Conservation (phyloP, 1,139 yeast species). For the Ashbya aceris region DNA sequence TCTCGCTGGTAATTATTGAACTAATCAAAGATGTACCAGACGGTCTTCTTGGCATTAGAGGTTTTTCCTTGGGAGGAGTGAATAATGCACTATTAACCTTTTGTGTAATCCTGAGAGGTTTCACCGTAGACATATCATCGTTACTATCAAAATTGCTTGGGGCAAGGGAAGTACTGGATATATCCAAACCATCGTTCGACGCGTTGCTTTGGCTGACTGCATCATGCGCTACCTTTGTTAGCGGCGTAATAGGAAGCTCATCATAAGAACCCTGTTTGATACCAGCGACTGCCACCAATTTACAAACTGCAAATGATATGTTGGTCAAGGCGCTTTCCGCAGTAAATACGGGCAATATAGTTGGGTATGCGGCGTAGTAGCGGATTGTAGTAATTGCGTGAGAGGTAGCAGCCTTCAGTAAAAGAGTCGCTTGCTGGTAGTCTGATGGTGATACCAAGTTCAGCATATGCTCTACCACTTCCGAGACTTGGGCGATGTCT, state of each 20-base stretch:
- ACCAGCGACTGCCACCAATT: slow-evolving; percentile 50
- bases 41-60: slow-evolving; percentile 19
- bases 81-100: slow-evolving; percentile 17
- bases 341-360: slow-evolving; percentile 59
- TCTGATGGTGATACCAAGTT: slow-evolving; percentile 17
- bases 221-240: not conserved
- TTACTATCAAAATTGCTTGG: not conserved
- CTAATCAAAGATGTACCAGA: slow-evolving; percentile 26
- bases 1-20: slow-evolving; percentile 14
- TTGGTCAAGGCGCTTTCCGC: slow-evolving; percentile 76
- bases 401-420: slow-evolving; percentile 61
- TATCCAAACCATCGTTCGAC: not conserved
- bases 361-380: slow-evolving; percentile 58
- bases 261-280: slow-evolving; percentile 26
- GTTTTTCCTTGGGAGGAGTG: slow-evolving; percentile 10
- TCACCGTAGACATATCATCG: slow-evolving; percentile 27
- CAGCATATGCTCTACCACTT: slow-evolving; percentile 38
- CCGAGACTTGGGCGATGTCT: slow-evolving; percentile 44
- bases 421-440: slow-evolving; percentile 19
- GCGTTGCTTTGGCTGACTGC: not conserved
- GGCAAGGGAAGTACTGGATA: not conserved
- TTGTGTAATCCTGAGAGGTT: slow-evolving; percentile 30
- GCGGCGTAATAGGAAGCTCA: slow-evolving; percentile 1
- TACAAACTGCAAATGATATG: slow-evolving; percentile 63
- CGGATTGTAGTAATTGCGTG: slow-evolving; percentile 74